Percentiles rank a stretch among this genome's conserved stretches.
Conservation (phyloP, 306 rosid genomes). For the Castanea mollissima region DNA sequence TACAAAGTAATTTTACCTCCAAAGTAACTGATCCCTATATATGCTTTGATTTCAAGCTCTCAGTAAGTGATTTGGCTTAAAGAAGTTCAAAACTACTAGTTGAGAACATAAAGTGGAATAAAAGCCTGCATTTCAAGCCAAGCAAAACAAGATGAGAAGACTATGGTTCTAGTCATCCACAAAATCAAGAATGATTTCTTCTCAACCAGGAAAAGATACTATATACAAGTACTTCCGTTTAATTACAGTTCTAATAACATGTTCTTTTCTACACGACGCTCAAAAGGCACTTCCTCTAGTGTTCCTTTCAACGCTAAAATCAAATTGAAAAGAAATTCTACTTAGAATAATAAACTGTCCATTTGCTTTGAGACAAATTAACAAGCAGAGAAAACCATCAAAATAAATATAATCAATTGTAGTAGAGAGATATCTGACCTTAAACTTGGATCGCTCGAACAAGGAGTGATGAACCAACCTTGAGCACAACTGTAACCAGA, state of each 20-base stretch:
- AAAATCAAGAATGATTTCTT: not conserved
- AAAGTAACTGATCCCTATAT: not conserved
- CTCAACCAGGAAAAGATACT: not conserved
- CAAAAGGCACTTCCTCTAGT: too few relatives aligned
- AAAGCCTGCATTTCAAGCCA: not conserved
- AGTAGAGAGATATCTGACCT: constrained; percentile 49
- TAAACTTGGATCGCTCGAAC: constrained; percentile 80
- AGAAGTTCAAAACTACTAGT: not conserved
- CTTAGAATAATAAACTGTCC: not conserved
- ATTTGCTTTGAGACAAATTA: not conserved
- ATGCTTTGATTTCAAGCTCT: not conserved
- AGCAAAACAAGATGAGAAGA: not conserved
- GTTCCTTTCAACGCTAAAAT: not conserved
- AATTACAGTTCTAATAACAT: not conserved
- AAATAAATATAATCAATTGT: constrained; percentile 16
- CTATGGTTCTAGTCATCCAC: not conserved
- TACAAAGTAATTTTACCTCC: not conserved
- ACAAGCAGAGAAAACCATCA: constrained; percentile 6
- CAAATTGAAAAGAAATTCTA: not conserved
- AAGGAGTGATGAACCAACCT: constrained; percentile 98
- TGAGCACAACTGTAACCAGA: constrained; percentile 91
- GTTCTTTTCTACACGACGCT: too few relatives aligned
- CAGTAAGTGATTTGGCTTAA: not conserved
- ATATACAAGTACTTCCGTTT: not conserved
- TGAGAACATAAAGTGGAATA: not conserved